Base-by-base conservation (phyloP, 352 stramenopile genomes). In the Phytophthora pluvialis region DNA sequence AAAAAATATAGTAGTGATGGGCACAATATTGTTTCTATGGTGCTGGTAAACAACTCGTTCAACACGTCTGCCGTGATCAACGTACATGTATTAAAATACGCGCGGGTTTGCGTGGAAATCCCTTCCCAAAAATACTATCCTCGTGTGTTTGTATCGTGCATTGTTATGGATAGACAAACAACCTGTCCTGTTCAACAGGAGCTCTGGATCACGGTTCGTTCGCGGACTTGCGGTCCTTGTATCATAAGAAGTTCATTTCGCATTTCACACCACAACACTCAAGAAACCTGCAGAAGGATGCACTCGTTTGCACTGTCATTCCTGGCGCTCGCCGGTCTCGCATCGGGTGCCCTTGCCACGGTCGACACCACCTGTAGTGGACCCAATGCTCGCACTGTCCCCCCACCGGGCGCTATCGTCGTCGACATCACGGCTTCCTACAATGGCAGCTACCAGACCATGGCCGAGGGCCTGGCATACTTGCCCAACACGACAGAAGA, bases 391-490 rank as follows among this genome's bases (percentile, higher is more conserved):
- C 32, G 55, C 12, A 64, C 55, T 7, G 40, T 39, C 11, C 55
- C 55, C 32, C 35, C 55, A 7, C 9, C 33, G 8, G 55, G 55
- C 3, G 55, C 55, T 8, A 45, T 61, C 16, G 33, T 67, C 38
- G 49, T 67, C 33, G 60, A 67, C 18, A 28, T 31, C n/a, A 51
- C 60, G 15, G 60, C 42, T 6, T 6, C 18, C 2, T 48, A 62
- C 18, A 28, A 36, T 4, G 43, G 43, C 4, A 67, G 60, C 44
- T 49, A 38, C 32, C 28, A 36, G 12, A 67, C 60, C n/a, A 33
- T 67, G 16, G 25, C 44, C 3, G 42, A 62, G 7, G 60, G 50
- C 11, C 25, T 62, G 3, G n/a, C 29, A 7, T 25, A 48, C 4
- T 9, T 62, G 11, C 21, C 36, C 6, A 67, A 60, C 26, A 50